phyloP scores from a whole-genome alignment of 139 green algal genomes.

The Chlorella vulgaris region DNA sequence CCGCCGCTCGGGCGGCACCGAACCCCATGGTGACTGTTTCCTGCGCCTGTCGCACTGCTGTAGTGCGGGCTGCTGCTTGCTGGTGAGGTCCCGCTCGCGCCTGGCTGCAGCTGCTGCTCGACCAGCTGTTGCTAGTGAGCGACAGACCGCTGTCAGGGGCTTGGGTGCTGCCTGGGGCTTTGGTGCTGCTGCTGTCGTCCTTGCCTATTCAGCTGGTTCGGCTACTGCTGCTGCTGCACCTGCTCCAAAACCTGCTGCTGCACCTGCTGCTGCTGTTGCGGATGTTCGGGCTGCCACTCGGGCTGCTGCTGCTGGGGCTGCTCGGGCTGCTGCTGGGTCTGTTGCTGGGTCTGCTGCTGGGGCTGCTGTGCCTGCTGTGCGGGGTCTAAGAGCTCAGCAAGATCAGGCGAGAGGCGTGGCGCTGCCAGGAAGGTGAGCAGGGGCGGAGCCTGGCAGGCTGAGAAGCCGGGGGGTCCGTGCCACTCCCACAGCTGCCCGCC shows the following conservation, averaged over 20 bases:
- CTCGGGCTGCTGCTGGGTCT: background rate
- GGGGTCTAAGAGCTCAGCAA: background rate
- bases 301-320: background rate
- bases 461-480: slow-evolving; percentile 6
- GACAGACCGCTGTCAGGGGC: too few species aligned
- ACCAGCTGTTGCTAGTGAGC: too few species aligned
- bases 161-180: too few species aligned
- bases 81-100: background rate
- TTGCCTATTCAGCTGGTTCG: too few species aligned
- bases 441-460: background rate
- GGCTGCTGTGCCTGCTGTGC: background rate
- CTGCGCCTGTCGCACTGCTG: background rate
- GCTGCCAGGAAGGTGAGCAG: slow-evolving; percentile 12
- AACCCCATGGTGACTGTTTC: background rate
- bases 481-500: slow-evolving; percentile 18
- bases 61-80: background rate
- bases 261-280: too few species aligned
- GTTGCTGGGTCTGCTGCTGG: background rate
- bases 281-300: too few species aligned
- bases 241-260: background rate
- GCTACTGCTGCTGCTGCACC: background rate
- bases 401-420: background rate
- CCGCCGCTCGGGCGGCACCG: slow-evolving; percentile 15
- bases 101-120: too few species aligned
- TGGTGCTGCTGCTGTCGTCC: too few species aligned